Conservation (phyloP, 306 rosid genomes). For the Citrullus colocynthis region DNA sequence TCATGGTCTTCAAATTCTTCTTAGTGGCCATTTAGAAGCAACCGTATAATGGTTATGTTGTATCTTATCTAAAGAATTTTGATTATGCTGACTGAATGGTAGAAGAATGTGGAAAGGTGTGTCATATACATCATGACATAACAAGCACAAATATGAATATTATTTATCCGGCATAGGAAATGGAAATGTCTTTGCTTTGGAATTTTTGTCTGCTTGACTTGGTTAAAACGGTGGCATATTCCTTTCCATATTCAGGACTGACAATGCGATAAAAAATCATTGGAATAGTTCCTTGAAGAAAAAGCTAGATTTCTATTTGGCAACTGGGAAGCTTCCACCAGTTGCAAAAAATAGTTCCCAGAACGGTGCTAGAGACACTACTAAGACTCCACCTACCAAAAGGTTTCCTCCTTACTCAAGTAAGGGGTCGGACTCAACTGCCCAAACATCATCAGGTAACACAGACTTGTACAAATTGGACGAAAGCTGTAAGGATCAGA, state of each 20-base stretch:
- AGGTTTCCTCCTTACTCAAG: conserved; percentile 29
- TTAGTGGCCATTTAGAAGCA: neutral
- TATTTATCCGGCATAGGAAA: neutral
- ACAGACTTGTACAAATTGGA: conserved; percentile 33
- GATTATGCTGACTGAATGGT: neutral
- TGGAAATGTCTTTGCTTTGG: neutral
- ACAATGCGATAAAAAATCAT: conserved; percentile 93
- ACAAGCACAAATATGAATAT: neutral
- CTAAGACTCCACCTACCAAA: conserved; percentile 32
- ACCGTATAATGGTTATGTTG: neutral
- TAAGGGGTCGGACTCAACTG: conserved; percentile 45
- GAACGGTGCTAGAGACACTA: conserved; percentile 45
- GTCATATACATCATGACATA: neutral
- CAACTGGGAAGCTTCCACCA: conserved; percentile 89
- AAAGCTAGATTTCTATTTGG: conserved; percentile 73
- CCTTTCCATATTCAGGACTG: conserved; percentile 52
- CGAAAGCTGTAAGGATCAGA: conserved; percentile 49
- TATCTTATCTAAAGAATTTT: neutral
- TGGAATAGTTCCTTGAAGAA: conserved; percentile 99
- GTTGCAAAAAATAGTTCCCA: conserved; percentile 39
- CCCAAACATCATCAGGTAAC: conserved; percentile 59
- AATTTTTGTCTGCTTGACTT: neutral
- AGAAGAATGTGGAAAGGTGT: neutral
- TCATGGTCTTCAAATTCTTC: neutral
- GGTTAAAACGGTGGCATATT: neutral